Evolutionary conservation across 768 basidiomycete genomes (phyloP).

Genomic region (Scleroderma bovista): DNA sequence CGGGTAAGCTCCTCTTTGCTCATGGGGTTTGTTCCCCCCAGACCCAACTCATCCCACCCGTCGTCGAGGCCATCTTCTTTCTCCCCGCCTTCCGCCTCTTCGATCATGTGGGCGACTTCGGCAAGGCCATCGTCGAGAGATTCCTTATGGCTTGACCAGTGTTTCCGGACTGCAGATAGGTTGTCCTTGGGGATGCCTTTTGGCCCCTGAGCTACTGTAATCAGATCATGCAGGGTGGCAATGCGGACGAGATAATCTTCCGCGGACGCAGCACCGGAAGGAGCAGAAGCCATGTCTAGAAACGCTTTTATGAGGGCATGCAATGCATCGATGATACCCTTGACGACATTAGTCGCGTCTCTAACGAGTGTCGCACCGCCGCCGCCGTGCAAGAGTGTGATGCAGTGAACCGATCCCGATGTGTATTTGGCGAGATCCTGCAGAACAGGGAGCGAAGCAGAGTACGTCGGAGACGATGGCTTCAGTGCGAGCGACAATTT

Average conservation of each 20-base stretch:
- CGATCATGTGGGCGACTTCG: constrained; percentile 54
- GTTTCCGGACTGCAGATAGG: constrained; percentile 47
- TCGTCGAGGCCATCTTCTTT: constrained; percentile 32
- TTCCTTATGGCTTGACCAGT: constrained; percentile 46
- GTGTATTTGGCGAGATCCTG: constrained; percentile 47
- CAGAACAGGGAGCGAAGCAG: constrained; percentile 46
- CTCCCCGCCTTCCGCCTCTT: constrained; percentile 28
- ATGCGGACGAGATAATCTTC: constrained; percentile 54
- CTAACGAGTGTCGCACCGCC: constrained; percentile 38
- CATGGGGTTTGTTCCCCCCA: constrained; percentile 44
- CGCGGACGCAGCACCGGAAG: constrained; percentile 17
- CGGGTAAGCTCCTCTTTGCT: constrained; percentile 47
- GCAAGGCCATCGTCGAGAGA: constrained; percentile 56
- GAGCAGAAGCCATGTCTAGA: constrained; percentile 28
- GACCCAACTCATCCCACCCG: constrained; percentile 59
- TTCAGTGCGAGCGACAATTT: constrained; percentile 62
- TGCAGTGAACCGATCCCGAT: constrained; percentile 47
- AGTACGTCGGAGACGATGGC: constrained; percentile 47
- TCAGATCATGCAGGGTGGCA: constrained; percentile 56
- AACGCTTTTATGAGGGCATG: constrained; percentile 41
- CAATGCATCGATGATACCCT: constrained; percentile 40
- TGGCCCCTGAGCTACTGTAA: constrained; percentile 42
- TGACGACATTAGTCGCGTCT: constrained; percentile 38
- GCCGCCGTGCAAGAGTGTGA: constrained; percentile 48
- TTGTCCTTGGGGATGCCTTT: constrained; percentile 54